Conservation (phyloP, 2,329 filamentous ascomycete species). For the Capronia coronata region DNA sequence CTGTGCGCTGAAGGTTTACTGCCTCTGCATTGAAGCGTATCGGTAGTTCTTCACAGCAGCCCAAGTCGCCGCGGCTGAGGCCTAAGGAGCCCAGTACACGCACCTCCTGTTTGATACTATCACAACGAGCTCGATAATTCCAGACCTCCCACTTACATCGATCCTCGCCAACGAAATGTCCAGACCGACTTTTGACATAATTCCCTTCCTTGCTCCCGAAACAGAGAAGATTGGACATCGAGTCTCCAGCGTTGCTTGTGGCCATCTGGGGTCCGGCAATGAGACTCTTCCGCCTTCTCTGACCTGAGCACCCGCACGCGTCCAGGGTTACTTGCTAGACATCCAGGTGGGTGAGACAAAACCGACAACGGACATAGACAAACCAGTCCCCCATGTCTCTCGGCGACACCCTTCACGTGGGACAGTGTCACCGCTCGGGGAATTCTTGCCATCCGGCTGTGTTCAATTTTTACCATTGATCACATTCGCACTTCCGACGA, state of each 20-base stretch:
- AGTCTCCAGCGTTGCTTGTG: neutral
- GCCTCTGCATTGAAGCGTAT: too few species aligned
- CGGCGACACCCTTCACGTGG: constrained; percentile 6
- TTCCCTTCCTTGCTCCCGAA: neutral
- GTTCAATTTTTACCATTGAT: constrained; percentile 12
- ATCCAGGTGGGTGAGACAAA: constrained; percentile 3
- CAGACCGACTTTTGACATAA: neutral
- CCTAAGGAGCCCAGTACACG: too few species aligned
- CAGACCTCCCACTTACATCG: neutral
- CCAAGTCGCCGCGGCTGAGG: too few species aligned
- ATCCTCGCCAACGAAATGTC: neutral
- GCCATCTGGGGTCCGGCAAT: neutral
- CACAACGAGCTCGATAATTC: neutral
- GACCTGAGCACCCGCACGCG: neutral
- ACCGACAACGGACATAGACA: neutral
- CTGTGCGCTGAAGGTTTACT: too few species aligned
- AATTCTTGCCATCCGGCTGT: constrained; percentile 16
- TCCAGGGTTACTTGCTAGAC: neutral
- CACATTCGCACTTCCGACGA: constrained; percentile 22
- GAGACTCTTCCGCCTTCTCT: neutral
- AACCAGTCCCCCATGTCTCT: neutral
- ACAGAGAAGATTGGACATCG: neutral
- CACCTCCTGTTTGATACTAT: too few species aligned
- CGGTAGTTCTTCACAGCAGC: too few species aligned
- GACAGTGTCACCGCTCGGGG: constrained; percentile 14